These are phyloP conservation scores for Pulveroboletus ravenelii DNA, from an alignment of 768 basidiomycete species.

Conservation along the genomic window DNA sequence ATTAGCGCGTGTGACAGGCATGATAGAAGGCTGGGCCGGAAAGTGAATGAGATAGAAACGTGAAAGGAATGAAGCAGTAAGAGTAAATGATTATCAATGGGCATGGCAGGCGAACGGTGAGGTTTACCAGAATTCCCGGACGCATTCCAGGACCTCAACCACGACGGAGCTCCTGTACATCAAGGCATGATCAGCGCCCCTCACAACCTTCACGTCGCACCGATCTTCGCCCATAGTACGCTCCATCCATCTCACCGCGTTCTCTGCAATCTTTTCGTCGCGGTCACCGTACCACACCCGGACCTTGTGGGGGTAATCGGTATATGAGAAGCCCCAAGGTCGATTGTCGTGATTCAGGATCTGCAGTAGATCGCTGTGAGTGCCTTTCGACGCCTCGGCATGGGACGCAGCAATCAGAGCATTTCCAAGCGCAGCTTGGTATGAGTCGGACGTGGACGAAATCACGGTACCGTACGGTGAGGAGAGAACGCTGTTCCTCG, in stretches of 20 bases:
- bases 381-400: slow-evolving; percentile 88
- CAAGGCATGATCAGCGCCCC: slow-evolving; percentile 86
- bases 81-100: slow-evolving; percentile 5
- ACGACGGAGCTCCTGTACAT: slow-evolving; percentile 91
- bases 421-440: slow-evolving; percentile 75
- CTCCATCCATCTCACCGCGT: slow-evolving; percentile 91
- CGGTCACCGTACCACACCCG: slow-evolving; percentile 90
- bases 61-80: slow-evolving; percentile 18
- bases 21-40: slow-evolving; percentile 2
- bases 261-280: slow-evolving; percentile 91
- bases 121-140: slow-evolving; percentile 52
- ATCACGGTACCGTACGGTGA: slow-evolving; percentile 22
- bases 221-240: slow-evolving; percentile 68
- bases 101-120: not conserved
- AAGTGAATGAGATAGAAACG: slow-evolving; percentile 5
- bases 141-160: slow-evolving; percentile 75
- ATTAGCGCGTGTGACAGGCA: slow-evolving; percentile 5
- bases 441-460: slow-evolving; percentile 25
- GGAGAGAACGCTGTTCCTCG: slow-evolving; percentile 42
- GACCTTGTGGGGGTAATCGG: slow-evolving; percentile 68
- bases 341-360: slow-evolving; percentile 88
- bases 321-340: slow-evolving; percentile 88
- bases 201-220: slow-evolving; percentile 77
- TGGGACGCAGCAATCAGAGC: slow-evolving; percentile 93
- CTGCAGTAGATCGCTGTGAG: slow-evolving; percentile 84